phyloP scores from a whole-genome alignment of 2,329 filamentous ascomycete species.

The Colletotrichum sojae region DNA sequence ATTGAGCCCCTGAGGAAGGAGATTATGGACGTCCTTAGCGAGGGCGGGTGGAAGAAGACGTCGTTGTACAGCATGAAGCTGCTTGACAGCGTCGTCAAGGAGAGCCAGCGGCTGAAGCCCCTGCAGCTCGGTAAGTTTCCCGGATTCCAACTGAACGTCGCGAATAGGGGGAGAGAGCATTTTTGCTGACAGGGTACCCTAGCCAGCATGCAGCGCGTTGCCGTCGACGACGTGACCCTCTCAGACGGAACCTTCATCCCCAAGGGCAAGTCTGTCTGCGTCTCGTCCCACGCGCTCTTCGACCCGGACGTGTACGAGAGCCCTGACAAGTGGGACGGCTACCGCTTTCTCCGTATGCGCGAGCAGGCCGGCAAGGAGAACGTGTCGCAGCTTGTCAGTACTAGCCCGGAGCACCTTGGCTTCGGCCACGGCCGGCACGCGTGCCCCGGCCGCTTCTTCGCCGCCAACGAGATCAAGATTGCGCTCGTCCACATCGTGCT shows the following conservation, averaged over 20 bases:
- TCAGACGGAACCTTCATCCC: slow-evolving; percentile 36
- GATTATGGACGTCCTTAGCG: slow-evolving; percentile 51
- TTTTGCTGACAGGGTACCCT: background rate
- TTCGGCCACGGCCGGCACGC: slow-evolving; percentile 56
- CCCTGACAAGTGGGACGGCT: slow-evolving; percentile 19
- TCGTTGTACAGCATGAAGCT: slow-evolving; percentile 55
- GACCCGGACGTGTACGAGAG: slow-evolving; percentile 22
- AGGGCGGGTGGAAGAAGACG: slow-evolving; percentile 54
- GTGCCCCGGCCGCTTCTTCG: slow-evolving; percentile 57
- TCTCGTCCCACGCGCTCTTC: slow-evolving; percentile 16
- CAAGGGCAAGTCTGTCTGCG: slow-evolving; percentile 12
- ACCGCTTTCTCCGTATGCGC: slow-evolving; percentile 29
- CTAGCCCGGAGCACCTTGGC: slow-evolving; percentile 50
- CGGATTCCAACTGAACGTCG: background rate
- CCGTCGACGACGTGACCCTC: slow-evolving; percentile 14
- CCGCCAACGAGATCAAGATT: slow-evolving; percentile 54
- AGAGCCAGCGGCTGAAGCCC: slow-evolving; percentile 49
- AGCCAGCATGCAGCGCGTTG: slow-evolving; percentile 34
- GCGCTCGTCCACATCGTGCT: slow-evolving; percentile 24
- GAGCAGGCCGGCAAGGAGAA: slow-evolving; percentile 32
- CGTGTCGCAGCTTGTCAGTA: slow-evolving; percentile 57
- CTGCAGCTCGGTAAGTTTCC: slow-evolving; percentile 21
- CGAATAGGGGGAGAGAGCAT: no score
- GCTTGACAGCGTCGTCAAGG: slow-evolving; percentile 59
- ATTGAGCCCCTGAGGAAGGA: slow-evolving; percentile 59